Percentiles rank a stretch among this genome's conserved stretches.
Conservation (phyloP, 176 grass and related monocot species). For the Zizania latifolia region DNA sequence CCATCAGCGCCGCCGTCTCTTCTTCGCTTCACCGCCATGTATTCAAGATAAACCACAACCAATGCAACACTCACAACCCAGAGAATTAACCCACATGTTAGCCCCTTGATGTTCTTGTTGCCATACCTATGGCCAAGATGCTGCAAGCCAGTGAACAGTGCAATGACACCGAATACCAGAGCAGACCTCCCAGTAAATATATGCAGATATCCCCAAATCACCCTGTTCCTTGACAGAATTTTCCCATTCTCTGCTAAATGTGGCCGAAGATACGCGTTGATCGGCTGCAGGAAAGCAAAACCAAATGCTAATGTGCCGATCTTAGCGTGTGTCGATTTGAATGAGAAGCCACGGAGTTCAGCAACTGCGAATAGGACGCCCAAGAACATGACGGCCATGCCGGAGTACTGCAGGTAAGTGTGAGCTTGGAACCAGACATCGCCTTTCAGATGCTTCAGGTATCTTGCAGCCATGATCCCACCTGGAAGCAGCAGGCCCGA, state of each 20-base stretch:
- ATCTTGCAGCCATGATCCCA: constrained; percentile 62
- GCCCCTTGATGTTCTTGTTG: constrained; percentile 64
- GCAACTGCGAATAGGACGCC: constrained; percentile 72
- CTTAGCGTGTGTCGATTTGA: constrained; percentile 62
- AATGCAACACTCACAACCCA: constrained; percentile 45
- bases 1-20: constrained; percentile 27
- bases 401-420: constrained; percentile 67
- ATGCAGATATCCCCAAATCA: constrained; percentile 72
- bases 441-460: constrained; percentile 77
- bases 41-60: constrained; percentile 64
- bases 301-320: constrained; percentile 47
- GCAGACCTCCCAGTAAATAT: constrained; percentile 47
- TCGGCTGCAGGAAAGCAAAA: constrained; percentile 49
- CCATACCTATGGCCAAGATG: constrained; percentile 75
- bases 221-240: constrained; percentile 31
- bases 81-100: constrained; percentile 66
- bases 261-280: constrained; percentile 70
- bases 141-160: constrained; percentile 71
- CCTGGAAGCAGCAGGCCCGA: constrained; percentile 68
- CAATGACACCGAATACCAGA: constrained; percentile 40
- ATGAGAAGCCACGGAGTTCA: constrained; percentile 67
- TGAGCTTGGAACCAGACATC: constrained; percentile 71
- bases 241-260: constrained; percentile 40
- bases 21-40: constrained; percentile 46
- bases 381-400: constrained; percentile 68